phyloP scores from a whole-genome alignment of 768 basidiomycete genomes.

The Tricholoma saponaceum region DNA sequence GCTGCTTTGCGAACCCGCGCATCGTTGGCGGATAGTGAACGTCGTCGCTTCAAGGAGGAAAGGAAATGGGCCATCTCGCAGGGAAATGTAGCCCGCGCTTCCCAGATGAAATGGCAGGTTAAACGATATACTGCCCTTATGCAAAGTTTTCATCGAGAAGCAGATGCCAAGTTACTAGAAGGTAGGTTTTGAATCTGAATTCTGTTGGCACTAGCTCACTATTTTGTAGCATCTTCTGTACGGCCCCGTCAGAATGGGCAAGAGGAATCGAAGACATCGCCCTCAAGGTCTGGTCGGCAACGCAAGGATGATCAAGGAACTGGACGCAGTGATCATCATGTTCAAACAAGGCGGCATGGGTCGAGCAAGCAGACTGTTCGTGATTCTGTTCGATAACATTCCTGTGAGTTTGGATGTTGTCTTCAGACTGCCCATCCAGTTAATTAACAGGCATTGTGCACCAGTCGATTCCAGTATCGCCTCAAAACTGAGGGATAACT shows the following conservation, averaged over 20 bases:
- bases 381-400: constrained; percentile 26
- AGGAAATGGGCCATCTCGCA: constrained; percentile 82
- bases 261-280: constrained; percentile 19
- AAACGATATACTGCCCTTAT: constrained; percentile 75
- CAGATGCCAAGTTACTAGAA: constrained; percentile 63
- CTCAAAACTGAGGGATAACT: not conserved
- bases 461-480: not conserved
- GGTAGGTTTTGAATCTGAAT: constrained; percentile 34
- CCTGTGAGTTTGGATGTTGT: constrained; percentile 5
- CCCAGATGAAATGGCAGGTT: constrained; percentile 81
- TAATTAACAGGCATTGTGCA: not conserved
- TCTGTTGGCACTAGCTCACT: not conserved
- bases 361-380: constrained; percentile 30
- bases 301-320: constrained; percentile 9
- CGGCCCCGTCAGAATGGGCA: constrained; percentile 16
- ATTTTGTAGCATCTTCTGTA: constrained; percentile 10
- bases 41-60: constrained; percentile 80
- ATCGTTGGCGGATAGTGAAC: constrained; percentile 78
- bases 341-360: constrained; percentile 13
- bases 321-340: not conserved
- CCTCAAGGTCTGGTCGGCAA: constrained; percentile 13
- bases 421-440: not conserved
- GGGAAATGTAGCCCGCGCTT: constrained; percentile 70
- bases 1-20: constrained; percentile 72
- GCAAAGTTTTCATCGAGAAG: constrained; percentile 78